Base-by-base conservation (phyloP, 2,329 filamentous ascomycete genomes). In the Fusarium cicatricum region DNA sequence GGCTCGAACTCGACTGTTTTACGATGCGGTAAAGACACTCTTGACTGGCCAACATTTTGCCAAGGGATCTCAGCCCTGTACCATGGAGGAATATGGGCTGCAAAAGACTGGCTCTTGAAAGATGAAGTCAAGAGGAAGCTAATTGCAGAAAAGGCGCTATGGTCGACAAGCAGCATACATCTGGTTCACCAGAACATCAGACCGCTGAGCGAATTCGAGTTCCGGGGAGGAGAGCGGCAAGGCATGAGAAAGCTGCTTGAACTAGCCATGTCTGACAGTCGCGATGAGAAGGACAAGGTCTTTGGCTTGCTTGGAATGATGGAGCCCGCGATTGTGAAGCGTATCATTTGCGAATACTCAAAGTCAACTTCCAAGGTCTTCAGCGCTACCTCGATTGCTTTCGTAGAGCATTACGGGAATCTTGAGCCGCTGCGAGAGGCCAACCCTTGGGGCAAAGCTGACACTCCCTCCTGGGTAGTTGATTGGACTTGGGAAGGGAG, bases 291-390 rank as follows among this genome's bases (percentile, higher is more conserved):
- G 15, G 55, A 58, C 45, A 58, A 58, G 34, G 55, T 58, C 11
- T 58, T 58, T 33, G 55, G 43, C 19, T 31, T 58, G 9, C 28
- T 54, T 19, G 55, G 55, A 26, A 58, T 58, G 50, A 58, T 58
- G 55, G 55, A 58, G 12, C 44, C 45, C 16, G 32, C 26, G 16
- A 58, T 58, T 37, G 44, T 32, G 10, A 33, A 39, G 38, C 53
- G 32, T 10, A 37, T 56, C 31, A 37, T 51, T 32, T 52, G 38
- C 33, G 45, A 49, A 11, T 54, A 54, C 23, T 58, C 55, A 29
- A 48, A 46, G 16, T 33, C 50, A 17, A 58, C 55, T 2, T 28
- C 50, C 5, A 40, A 50, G 31, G 23, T 58, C 12, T 58, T 55
- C 5, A 36, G 44, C 16, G 44, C 40, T 4, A 54, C 51, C 6